A percentile compares a stretch with the other conserved stretches of the same genome.
These are phyloP conservation scores for Elaeis oleifera DNA, from an alignment of 202 grass and related monocot genomes.

Conservation along the genomic window DNA sequence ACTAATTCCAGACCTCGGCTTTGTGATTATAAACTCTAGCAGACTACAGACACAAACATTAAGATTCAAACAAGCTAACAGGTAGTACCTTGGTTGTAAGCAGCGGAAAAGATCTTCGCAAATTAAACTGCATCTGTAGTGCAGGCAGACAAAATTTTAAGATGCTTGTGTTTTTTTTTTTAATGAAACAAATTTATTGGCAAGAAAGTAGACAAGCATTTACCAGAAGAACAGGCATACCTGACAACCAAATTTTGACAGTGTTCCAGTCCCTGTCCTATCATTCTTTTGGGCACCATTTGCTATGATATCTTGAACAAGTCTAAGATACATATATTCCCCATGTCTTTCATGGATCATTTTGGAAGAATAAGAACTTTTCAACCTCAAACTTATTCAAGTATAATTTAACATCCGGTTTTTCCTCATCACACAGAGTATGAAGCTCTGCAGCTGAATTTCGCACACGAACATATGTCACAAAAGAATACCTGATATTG, in stretches of 20 bases:
- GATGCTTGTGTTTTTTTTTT: slow-evolving; percentile 4
- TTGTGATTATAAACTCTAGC: no score
- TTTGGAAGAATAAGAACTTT: slow-evolving; percentile 68
- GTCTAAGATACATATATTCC: slow-evolving; percentile 73
- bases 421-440: slow-evolving; percentile 33
- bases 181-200: neutral
- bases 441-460: slow-evolving; percentile 28
- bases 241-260: slow-evolving; percentile 95
- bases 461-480: slow-evolving; percentile 57
- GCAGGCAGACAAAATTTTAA: slow-evolving; percentile 15
- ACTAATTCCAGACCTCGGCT: no score
- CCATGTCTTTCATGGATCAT: slow-evolving; percentile 60
- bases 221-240: slow-evolving; percentile 28
- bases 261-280: slow-evolving; percentile 77
- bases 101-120: slow-evolving; percentile 73
- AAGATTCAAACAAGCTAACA: neutral
- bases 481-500: slow-evolving; percentile 68
- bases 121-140: slow-evolving; percentile 79
- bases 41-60: no score
- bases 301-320: slow-evolving; percentile 71
- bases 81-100: slow-evolving; percentile 74
- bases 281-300: slow-evolving; percentile 67
- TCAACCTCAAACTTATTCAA: slow-evolving; percentile 56
- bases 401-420: slow-evolving; percentile 20
- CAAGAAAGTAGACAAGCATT: neutral